A percentile compares a stretch with the other conserved stretches of the same genome.
Conservation (phyloP, 2,329 filamentous ascomycete species). For the Calonectria montana region DNA sequence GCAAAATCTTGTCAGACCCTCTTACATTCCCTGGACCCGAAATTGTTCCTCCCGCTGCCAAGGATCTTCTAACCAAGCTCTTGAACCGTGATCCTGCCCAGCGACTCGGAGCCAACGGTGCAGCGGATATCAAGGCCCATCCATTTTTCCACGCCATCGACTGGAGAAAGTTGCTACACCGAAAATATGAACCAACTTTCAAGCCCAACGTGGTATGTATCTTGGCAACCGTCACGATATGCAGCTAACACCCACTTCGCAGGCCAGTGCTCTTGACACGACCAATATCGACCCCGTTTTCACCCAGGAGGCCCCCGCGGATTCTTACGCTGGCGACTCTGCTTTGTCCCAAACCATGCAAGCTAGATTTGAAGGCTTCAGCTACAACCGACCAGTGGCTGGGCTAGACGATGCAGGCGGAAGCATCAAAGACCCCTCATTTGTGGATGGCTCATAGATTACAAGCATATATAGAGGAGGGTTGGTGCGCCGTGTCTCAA, state of each 20-base stretch:
- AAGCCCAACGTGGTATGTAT: constrained; percentile 91
- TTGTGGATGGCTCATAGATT: constrained; percentile 50
- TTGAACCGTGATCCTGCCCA: constrained; percentile 91
- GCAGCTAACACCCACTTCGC: neutral
- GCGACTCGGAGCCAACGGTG: constrained; percentile 89
- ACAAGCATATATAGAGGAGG: neutral
- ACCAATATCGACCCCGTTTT: constrained; percentile 94
- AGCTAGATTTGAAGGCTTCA: constrained; percentile 92
- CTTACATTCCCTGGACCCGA: constrained; percentile 85
- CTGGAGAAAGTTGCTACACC: constrained; percentile 94
- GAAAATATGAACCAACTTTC: constrained; percentile 97
- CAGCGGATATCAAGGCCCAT: constrained; percentile 97
- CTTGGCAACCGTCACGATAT: neutral
- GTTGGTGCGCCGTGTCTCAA: neutral
- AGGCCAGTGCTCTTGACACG: constrained; percentile 89
- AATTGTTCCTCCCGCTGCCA: constrained; percentile 89
- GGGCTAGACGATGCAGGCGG: constrained; percentile 92
- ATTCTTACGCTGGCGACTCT: constrained; percentile 94
- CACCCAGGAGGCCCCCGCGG: constrained; percentile 87
- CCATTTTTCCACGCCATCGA: constrained; percentile 99
- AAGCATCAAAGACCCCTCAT: constrained; percentile 86
- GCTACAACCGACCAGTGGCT: constrained; percentile 93
- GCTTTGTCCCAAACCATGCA: constrained; percentile 95
- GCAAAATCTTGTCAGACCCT: constrained; percentile 94
- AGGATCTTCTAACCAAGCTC: constrained; percentile 88